A percentile compares a stretch with the other conserved stretches of the same genome.
These are phyloP conservation scores for Claviceps sorghi DNA, from an alignment of 2,329 filamentous ascomycete genomes.

Conservation along the genomic window DNA sequence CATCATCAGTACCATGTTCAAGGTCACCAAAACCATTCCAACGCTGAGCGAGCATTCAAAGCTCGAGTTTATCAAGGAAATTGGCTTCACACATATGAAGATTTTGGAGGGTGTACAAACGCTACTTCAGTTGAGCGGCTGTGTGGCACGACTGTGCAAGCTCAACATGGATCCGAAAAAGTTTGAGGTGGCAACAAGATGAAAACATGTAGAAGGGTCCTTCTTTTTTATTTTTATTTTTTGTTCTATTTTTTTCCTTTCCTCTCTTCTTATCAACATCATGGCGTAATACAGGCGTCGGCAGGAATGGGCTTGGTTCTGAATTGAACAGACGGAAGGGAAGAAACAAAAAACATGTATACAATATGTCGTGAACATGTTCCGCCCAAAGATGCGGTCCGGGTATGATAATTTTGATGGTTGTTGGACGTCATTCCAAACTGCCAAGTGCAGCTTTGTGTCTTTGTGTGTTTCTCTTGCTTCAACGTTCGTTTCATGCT, in stretches of 20 bases:
- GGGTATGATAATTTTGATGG: not conserved
- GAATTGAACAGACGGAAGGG: not conserved
- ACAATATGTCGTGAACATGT: not conserved
- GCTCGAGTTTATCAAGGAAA: conserved; percentile 95
- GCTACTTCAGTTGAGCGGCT: conserved; percentile 82
- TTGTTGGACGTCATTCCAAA: not conserved
- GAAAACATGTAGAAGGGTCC: conserved; percentile 6
- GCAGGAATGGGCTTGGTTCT: not conserved
- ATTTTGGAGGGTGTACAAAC: conserved; percentile 97
- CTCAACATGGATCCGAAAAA: conserved; percentile 90
- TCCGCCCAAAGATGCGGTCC: too few species aligned
- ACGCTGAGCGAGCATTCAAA: conserved; percentile 88
- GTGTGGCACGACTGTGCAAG: conserved; percentile 78
- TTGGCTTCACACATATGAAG: conserved; percentile 98
- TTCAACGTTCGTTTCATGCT: not conserved
- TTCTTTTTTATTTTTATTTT: not conserved
- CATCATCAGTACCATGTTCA: conserved; percentile 98
- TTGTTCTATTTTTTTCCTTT: not conserved
- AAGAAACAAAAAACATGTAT: not conserved
- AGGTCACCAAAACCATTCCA: conserved; percentile 89
- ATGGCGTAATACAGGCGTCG: conserved; percentile 17
- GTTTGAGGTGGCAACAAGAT: conserved; percentile 39
- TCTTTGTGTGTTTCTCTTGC: too few species aligned
- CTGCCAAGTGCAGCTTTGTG: not conserved
- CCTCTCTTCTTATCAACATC: not conserved